These are phyloP conservation scores for Exophiala calicioides DNA, from an alignment of 2,329 filamentous ascomycete species.

Conservation along the genomic window DNA sequence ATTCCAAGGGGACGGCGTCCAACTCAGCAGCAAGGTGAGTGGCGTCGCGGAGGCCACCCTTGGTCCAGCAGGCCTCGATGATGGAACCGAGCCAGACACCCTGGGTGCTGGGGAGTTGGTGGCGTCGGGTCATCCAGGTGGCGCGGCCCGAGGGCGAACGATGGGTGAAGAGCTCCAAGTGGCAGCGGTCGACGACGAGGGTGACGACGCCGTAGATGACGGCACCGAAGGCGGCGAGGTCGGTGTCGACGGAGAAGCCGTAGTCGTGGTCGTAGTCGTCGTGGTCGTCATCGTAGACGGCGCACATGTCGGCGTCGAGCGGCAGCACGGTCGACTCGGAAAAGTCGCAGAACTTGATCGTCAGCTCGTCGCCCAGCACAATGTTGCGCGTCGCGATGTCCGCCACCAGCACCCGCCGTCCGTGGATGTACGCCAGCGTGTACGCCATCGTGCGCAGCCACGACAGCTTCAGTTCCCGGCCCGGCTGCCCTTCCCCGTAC, in stretches of 20 bases:
- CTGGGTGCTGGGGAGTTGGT: conserved; percentile 31
- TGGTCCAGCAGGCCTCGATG: conserved; percentile 34
- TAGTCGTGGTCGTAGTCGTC: conserved; percentile 33
- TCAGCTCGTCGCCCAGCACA: conserved; percentile 29
- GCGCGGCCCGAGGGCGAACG: no score
- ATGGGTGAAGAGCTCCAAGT: no score
- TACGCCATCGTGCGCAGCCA: conserved; percentile 22
- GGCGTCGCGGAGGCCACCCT: no score
- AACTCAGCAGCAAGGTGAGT: no score
- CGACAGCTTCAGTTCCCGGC: conserved; percentile 11
- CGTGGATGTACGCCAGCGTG: conserved; percentile 23
- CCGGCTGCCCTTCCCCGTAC: conserved; percentile 8
- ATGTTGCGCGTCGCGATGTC: conserved; percentile 26
- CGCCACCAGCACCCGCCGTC: conserved; percentile 19
- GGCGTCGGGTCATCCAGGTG: no score
- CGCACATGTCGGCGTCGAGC: conserved; percentile 32
- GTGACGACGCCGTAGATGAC: conserved; percentile 31
- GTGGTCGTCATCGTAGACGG: no score
- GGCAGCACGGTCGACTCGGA: conserved; percentile 32
- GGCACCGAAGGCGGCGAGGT: conserved; percentile 36
- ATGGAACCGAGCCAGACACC: conserved; percentile 33
- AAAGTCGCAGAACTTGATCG: conserved; percentile 36
- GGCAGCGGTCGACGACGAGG: no score
- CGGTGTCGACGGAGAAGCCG: conserved; percentile 33
- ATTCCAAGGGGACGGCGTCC: no score